Evolutionary conservation across 2,329 filamentous ascomycete species (phyloP).

Genomic region (Mycogone perniciosa): DNA sequence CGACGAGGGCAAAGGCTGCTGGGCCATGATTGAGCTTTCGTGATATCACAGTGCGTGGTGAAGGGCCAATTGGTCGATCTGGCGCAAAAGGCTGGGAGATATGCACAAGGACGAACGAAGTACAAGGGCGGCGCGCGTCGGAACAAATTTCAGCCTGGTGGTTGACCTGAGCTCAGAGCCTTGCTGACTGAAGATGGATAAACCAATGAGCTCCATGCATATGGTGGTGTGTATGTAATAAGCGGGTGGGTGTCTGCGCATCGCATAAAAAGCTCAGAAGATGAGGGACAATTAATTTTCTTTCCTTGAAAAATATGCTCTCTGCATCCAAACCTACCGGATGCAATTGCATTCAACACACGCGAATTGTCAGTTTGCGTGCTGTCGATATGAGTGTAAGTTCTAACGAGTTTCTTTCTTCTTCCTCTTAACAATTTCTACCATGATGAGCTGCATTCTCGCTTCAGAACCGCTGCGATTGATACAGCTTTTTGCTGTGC

Average conservation of each 20-base stretch:
- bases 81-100: slow-evolving; percentile 19
- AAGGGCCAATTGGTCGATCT: slow-evolving; percentile 21
- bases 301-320: slow-evolving; percentile 2
- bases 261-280: background rate
- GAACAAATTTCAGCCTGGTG: slow-evolving; percentile 28
- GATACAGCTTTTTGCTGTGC: slow-evolving; percentile 37
- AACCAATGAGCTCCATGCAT: slow-evolving; percentile 12
- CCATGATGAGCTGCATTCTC: slow-evolving; percentile 39
- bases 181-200: background rate
- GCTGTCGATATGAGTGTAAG: slow-evolving; percentile 34
- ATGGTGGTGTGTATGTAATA: slow-evolving; percentile 14
- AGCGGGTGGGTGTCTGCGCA: slow-evolving; percentile 8
- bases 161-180: slow-evolving; percentile 2
- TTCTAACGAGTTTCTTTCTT: slow-evolving; percentile 11
- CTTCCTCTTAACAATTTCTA: slow-evolving; percentile 5
- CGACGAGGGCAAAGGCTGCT: slow-evolving; percentile 49
- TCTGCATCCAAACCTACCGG: background rate
- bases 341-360: slow-evolving; percentile 5
- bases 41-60: slow-evolving; percentile 11
- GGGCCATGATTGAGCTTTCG: slow-evolving; percentile 39
- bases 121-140: slow-evolving; percentile 22
- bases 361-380: slow-evolving; percentile 5
- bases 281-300: slow-evolving; percentile 4
- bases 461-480: slow-evolving; percentile 48
- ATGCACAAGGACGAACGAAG: slow-evolving; percentile 2